phyloP scores from a whole-genome alignment of 257 asterid genomes.

The Asclepias syriaca region DNA sequence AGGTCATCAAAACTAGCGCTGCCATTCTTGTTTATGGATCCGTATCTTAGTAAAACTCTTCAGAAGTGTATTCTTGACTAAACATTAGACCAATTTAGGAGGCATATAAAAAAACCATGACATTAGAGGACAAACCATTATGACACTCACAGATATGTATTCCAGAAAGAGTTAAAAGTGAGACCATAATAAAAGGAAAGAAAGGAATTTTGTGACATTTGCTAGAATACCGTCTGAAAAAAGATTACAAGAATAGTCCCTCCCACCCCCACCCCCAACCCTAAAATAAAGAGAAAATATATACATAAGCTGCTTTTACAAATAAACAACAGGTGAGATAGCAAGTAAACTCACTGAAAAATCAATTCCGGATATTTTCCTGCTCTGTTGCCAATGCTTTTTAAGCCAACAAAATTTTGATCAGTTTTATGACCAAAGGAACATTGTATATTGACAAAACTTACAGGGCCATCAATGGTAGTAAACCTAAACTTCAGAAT shows the following conservation, averaged over 20 bases:
- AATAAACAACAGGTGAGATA: not conserved
- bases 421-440: slow-evolving; percentile 2
- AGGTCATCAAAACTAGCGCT: not conserved
- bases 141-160: not conserved
- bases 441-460: slow-evolving; percentile 2
- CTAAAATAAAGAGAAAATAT: not conserved
- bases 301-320: not conserved
- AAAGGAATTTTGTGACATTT: not conserved
- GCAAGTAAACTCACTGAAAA: not conserved
- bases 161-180: not conserved
- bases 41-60: not conserved
- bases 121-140: too few species aligned
- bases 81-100: not conserved
- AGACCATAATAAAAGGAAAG: not conserved
- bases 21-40: not conserved
- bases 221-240: not conserved
- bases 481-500: not conserved
- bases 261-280: not conserved
- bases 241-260: not conserved
- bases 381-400: not conserved
- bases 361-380: not conserved
- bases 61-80: not conserved
- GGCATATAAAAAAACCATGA: not conserved
- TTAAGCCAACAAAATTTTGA: slow-evolving; percentile 20
- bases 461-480: slow-evolving; percentile 7